These are phyloP conservation scores for Vigna nakashimae DNA, from an alignment of 306 rosid species.

Conservation along the genomic window DNA sequence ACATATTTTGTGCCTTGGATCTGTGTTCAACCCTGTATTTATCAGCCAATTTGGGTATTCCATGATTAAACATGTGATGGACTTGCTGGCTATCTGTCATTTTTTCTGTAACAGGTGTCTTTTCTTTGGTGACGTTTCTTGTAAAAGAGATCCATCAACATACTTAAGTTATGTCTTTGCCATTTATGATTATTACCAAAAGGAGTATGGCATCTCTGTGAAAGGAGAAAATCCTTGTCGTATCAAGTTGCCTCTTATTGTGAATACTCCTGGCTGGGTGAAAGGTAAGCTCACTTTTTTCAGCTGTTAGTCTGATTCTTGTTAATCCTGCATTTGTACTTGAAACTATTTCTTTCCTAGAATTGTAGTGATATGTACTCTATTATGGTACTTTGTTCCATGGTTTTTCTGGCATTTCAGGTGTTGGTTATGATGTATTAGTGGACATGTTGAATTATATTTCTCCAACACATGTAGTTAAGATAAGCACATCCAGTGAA, in stretches of 20 bases:
- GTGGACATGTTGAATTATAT: constrained; percentile 78
- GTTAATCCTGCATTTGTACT: too few relatives aligned
- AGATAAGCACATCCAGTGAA: constrained; percentile 71
- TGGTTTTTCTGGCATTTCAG: constrained; percentile 54
- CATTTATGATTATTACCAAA: constrained; percentile 66
- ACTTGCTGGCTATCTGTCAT: constrained; percentile 34
- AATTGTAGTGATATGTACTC: constrained; percentile 18
- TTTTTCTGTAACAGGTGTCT: constrained; percentile 61
- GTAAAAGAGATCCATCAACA: constrained; percentile 70
- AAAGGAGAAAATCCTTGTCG: constrained; percentile 48
- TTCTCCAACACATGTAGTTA: constrained; percentile 75
- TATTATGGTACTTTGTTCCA: constrained; percentile 4
- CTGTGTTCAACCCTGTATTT: constrained; percentile 5
- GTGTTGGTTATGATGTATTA: constrained; percentile 81
- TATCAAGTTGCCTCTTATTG: constrained; percentile 75
- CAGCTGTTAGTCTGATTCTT: neutral
- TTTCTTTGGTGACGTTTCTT: constrained; percentile 90
- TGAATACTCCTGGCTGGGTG: constrained; percentile 98
- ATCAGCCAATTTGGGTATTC: constrained; percentile 18
- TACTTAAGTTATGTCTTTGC: constrained; percentile 61
- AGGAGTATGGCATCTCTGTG: constrained; percentile 49
- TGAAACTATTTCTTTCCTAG: constrained; percentile 17
- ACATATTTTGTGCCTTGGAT: constrained; percentile 23
- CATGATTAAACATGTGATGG: constrained; percentile 35
- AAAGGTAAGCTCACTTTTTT: constrained; percentile 63